Base-by-base conservation (phyloP, 225 moss, liverwort and hornwort genomes). In the Thuidium tamariscinum region DNA sequence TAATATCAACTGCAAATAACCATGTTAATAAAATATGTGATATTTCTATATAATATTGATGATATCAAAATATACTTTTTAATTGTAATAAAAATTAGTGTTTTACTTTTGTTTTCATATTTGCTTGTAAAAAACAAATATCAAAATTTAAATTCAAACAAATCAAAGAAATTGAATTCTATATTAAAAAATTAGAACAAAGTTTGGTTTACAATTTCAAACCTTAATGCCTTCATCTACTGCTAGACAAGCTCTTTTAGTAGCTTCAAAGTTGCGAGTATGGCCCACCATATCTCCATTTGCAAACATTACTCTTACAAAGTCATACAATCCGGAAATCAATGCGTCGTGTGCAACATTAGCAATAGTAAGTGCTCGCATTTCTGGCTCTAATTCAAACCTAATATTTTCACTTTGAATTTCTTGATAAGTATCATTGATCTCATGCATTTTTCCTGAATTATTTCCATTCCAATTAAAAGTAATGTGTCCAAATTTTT, bases 391-490 rank as follows among this genome's bases (percentile, higher is more conserved):
- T 57, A 93, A 80, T 51, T 96, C 94, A 91, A 92, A 96, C 75
- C 89, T 88, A 46, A 93, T 81, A 25, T 90, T 95, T 46, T 96
- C 95, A 90, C 96, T 96, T 49, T 90, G 86, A 66, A 96, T 89
- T 72, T 96, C 96, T 46, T 91, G 88, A 88, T 95, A 96, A 23
- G 92, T 95, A 61, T 96, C 95, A 30, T 94, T 88, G 7, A 54
- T 6, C 1, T 90, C 78, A 11, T 95, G 92, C 70, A 90, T 86
- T 81, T 95, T 95, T 60, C 93, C 92, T 1, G 92, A 94, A 49
- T 94, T 91, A 42, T 96, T 96, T 54, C 95, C 95, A 84, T 96
- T 96, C 95, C 95, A 96, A 59, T 94, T 94, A 48, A 96, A 96
- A 16, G 96, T 96, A 3, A 96, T 90, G 81, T 96, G 95, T 16